A percentile compares a stretch with the other conserved stretches of the same genome.
These are phyloP conservation scores for Cladobotryum mycophilum DNA, from an alignment of 2,329 filamentous ascomycete species.

Conservation along the genomic window DNA sequence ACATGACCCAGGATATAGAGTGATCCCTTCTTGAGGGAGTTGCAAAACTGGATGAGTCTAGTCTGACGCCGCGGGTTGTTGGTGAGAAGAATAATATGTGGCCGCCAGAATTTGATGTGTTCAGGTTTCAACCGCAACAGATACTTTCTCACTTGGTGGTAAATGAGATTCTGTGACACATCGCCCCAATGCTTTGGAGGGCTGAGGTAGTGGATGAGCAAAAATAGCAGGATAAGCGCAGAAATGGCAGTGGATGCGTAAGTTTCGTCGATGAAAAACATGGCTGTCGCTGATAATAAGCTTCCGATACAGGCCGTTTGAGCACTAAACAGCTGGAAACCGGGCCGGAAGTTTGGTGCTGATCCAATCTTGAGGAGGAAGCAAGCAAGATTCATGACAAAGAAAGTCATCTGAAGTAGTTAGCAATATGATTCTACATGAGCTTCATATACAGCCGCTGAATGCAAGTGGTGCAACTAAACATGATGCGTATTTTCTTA, in stretches of 20 bases:
- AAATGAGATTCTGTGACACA: slow-evolving; percentile 83
- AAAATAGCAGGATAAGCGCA: slow-evolving; percentile 68
- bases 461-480: not conserved
- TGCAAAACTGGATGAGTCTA: slow-evolving; percentile 83
- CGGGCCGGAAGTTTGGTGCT: slow-evolving; percentile 81
- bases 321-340: slow-evolving; percentile 86
- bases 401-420: slow-evolving; percentile 65
- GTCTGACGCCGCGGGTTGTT: slow-evolving; percentile 78
- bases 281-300: slow-evolving; percentile 68
- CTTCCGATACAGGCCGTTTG: slow-evolving; percentile 71
- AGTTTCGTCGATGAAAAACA: slow-evolving; percentile 84
- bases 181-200: slow-evolving; percentile 87
- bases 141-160: slow-evolving; percentile 80
- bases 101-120: slow-evolving; percentile 90
- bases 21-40: slow-evolving; percentile 81
- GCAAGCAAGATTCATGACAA: slow-evolving; percentile 81
- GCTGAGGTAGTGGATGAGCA: slow-evolving; percentile 78
- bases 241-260: slow-evolving; percentile 72
- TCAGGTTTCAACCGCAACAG: slow-evolving; percentile 75
- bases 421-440: slow-evolving; percentile 5
- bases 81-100: slow-evolving; percentile 77
- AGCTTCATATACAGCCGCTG: not conserved
- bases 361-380: slow-evolving; percentile 82
- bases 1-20: slow-evolving; percentile 83
- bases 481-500: slow-evolving; percentile 20